A percentile compares a stretch with the other conserved stretches of the same genome.
Conservation (phyloP, 108 stramenopile species). For the Aurantiochytrium sp. region DNA sequence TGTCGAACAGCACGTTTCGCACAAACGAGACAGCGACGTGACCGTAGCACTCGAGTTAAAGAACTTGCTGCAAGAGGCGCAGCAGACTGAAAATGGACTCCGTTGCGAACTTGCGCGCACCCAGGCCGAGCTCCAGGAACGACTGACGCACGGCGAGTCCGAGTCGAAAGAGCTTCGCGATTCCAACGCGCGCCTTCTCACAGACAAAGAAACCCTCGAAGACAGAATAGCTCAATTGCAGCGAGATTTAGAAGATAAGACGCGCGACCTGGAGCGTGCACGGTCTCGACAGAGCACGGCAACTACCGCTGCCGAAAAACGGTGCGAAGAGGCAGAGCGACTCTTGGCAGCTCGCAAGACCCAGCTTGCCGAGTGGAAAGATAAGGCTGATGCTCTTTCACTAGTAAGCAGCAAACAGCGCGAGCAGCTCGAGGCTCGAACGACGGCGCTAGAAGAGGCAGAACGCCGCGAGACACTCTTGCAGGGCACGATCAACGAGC, state of each 20-base stretch:
- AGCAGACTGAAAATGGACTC: neutral
- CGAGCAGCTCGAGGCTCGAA: neutral
- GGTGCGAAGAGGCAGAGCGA: neutral
- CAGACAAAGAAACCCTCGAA: neutral
- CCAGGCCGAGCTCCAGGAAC: neutral
- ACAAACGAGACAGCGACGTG: neutral
- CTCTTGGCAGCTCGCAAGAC: neutral
- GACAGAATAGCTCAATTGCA: neutral
- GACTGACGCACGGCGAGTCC: neutral
- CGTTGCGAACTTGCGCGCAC: neutral
- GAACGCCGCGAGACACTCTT: neutral
- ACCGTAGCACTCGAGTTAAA: neutral
- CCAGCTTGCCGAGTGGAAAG: neutral
- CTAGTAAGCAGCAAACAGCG: neutral
- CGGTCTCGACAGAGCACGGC: neutral
- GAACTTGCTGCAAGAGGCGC: neutral
- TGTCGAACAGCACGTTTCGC: neutral
- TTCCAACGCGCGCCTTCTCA: neutral
- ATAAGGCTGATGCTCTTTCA: neutral
- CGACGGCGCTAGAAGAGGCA: neutral
- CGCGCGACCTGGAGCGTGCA: neutral
- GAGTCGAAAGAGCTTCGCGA: neutral
- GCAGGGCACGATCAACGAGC: slow-evolving; percentile 10
- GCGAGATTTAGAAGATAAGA: neutral
- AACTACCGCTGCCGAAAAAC: neutral